Evolutionary conservation across 768 basidiomycete species (phyloP), one percentile per base, ranked within the genome.

Genomic region (Collybia mongolica): DNA sequence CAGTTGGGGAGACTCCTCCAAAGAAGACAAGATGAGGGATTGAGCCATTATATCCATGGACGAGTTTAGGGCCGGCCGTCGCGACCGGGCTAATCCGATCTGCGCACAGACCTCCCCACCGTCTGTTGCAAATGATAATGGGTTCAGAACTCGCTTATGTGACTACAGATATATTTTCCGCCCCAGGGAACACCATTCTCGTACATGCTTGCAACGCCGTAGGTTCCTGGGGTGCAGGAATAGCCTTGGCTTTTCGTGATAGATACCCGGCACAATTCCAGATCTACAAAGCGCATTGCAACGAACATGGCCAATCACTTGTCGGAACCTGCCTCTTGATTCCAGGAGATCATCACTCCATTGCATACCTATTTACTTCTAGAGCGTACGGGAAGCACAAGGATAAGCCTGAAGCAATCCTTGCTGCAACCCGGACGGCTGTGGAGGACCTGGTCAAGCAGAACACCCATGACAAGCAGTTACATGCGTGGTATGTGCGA

Each of bases 331-430:
- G 74, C 47, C 55, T 74, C 1, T 46, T 75, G 19, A 64, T 75
- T 28, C 63, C 60, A 8, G 69, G 65, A 18, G 66, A 62, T 19
- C 54, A 40, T 8, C 65, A 72, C 52, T 60, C 69, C 46, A 64
- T 74, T 45, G 74, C 72, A 9, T 76, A 73, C 51, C 55, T 74
- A 1, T 76, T 74, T 48, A 76, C 74, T 9, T 74, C 72, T 15
- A 62, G 60, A 46, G 65, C 62, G 17, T 74, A 72, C 49, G 74
- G 73, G 26, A 65, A 60, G 56, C 51, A 58, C 28, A 73, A 72
- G 35, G 74, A 74, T 51, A 52, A 55, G 6, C 69, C 70, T 6
- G 61, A 58, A 17, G 57, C 69, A 37, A 76, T 76, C 17, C 58
- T 74, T 7, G 57, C 55, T 5, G 67, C 72, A 20, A 76, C 74